Evolutionary conservation across 192 early-diverging fungal species (phyloP), one percentile per base, ranked within the genome.

Genomic region (Coemansia sp.): DNA sequence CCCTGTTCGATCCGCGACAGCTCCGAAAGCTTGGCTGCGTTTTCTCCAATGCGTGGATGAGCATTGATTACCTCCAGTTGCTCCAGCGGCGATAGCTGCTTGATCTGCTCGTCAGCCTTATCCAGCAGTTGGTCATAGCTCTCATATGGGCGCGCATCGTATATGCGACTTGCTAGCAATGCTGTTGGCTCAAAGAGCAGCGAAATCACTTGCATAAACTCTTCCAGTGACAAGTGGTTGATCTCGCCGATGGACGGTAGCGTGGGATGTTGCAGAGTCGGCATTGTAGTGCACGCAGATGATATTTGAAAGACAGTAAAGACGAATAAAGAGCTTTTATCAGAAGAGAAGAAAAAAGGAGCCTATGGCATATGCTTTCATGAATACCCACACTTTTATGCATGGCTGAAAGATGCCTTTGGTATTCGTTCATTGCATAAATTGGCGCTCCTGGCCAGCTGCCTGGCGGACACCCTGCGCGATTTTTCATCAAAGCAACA

Each of bases 21-120:
- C 12, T 86, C 86, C 6, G 91, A 93, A 30, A 93, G 82, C 30
- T 86, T 87, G 19, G 66, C 74, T 26, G 86, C 85, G 56, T 74
- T 84, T 44, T 88, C 90, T 59, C 94, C 94, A 63, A 96, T 92
- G 22, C 92, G 85, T 23, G 94, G 92, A 67, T 96, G 94, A 2
- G 93, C 93, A 71, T 94, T 94, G 65, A 96, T 87, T 10, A 96
- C 85, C 19, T 85, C 86, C 26, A 93, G 71, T 65, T 90, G 85
- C 71, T 93, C 90, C 31, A 83, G 69, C 0, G 83, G 58, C 32
- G 78, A 85, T 47, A 92, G 74, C 25, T 84, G 68, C 41, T 76
- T 62, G 32, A 84, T 78, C 57, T 83, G 81, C 57, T 84, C 58
- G 21, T 65, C 54, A 56, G 85, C 76, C 34, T 69, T 66, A 56